Base-by-base conservation (phyloP, 495 filamentous ascomycete genomes). In the Viridothelium virens region DNA sequence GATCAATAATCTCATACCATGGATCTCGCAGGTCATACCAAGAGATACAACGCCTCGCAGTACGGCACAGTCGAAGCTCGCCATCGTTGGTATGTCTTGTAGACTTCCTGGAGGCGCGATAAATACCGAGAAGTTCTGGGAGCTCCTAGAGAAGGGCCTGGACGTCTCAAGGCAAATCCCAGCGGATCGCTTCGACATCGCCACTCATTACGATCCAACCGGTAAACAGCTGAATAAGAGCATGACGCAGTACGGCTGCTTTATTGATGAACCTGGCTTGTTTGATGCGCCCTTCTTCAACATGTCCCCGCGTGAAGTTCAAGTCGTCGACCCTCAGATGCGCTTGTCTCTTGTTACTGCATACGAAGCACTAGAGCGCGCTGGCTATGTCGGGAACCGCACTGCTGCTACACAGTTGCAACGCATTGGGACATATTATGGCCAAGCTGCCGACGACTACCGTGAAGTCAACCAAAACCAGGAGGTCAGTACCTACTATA, bases 251-350 rank as follows among this genome's bases (percentile, higher is more conserved):
- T 68, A 66, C 50, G 75, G 75, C 38, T 74, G 72, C 67, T 77
- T 70, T 39, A 66, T 77, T 37, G 63, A 75, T 16, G 53, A 59
- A 10, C 53, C 53, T 7, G 72, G 66, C 31, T 56, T 67, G 64
- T 78, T 78, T 62, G 78, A 80, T 63, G 56, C 71, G 1, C 69
- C 69, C 3, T 79, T 80, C 71, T 80, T 80, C 66, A 71, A 71
- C 37, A 75, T 80, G 64, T 75, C 73, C 9, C 76, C 76, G 7
- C 72, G 74, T 3, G 78, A 80, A 66, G 77, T 77, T 41, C 61
- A 39, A 10, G 38, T 67, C 18, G 64, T 71, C 33, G 65, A 68
- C 56, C 76, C 77, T 4, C 50, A 65, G 11, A 75, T 77, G 44
- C 69, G 75, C 16, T 47, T 79, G 46, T 73, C 75, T 31, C 64